Conservation (phyloP, 2,329 filamentous ascomycete genomes). For the Metarhizium robertsii region DNA sequence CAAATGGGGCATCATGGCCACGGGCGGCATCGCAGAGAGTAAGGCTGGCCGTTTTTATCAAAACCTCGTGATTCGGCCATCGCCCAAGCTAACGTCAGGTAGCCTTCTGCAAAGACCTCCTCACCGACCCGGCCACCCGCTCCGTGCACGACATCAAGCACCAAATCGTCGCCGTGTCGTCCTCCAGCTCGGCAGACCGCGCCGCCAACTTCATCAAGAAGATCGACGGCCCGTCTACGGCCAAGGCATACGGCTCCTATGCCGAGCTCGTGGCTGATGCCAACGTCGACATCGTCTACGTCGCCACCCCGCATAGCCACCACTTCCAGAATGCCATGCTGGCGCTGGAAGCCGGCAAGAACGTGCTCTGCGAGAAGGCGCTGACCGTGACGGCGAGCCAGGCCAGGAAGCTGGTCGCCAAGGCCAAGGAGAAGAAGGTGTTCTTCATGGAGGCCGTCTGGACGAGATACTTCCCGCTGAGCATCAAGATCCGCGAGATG, state of each 20-base stretch:
- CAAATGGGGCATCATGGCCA: slow-evolving; percentile 54
- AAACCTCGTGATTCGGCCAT: background rate
- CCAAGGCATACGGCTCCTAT: slow-evolving; percentile 72
- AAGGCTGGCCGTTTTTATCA: slow-evolving; percentile 3
- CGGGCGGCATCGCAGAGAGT: slow-evolving; percentile 50
- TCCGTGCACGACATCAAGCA: slow-evolving; percentile 65
- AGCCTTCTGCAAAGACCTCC: slow-evolving; percentile 69
- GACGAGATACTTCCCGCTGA: slow-evolving; percentile 83
- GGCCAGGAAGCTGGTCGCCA: slow-evolving; percentile 60
- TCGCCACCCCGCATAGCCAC: slow-evolving; percentile 85
- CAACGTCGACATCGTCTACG: slow-evolving; percentile 76
- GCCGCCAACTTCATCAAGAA: slow-evolving; percentile 66
- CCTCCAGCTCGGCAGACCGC: slow-evolving; percentile 60
- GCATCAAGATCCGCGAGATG: slow-evolving; percentile 63
- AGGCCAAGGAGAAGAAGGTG: slow-evolving; percentile 61
- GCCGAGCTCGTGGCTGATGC: slow-evolving; percentile 69
- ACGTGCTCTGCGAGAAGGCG: slow-evolving; percentile 85
- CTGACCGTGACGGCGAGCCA: slow-evolving; percentile 79
- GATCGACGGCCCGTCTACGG: slow-evolving; percentile 56
- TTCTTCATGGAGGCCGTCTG: slow-evolving; percentile 84
- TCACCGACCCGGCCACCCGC: slow-evolving; percentile 61
- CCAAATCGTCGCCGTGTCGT: slow-evolving; percentile 69
- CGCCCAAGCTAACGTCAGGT: background rate
- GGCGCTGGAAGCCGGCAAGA: slow-evolving; percentile 73
- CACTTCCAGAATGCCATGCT: slow-evolving; percentile 88